These are phyloP conservation scores for Nakazawaea sp. DNA, from an alignment of 805 yeast species.

Conservation along the genomic window DNA sequence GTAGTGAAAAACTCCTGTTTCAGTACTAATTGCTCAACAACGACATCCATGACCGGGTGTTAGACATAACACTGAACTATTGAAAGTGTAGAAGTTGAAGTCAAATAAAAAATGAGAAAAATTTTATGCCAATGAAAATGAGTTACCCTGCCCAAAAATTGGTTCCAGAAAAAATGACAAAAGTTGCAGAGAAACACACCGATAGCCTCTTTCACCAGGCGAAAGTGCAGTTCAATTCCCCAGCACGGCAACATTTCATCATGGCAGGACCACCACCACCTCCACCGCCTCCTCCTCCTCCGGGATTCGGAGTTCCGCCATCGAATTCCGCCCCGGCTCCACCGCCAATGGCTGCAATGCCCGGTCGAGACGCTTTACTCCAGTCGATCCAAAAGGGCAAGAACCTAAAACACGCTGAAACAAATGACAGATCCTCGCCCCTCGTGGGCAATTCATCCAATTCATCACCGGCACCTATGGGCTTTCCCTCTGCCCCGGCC, in stretches of 20 bases:
- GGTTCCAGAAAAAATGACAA: too few relatives aligned
- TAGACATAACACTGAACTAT: too few relatives aligned
- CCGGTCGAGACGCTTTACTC: conserved; percentile 50
- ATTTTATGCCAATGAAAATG: too few relatives aligned
- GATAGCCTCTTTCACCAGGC: too few relatives aligned
- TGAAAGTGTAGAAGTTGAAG: too few relatives aligned
- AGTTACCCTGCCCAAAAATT: too few relatives aligned
- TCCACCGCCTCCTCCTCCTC: conserved; percentile 56
- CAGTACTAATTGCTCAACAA: too few relatives aligned
- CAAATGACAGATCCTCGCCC: conserved; percentile 67
- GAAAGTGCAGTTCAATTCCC: too few relatives aligned
- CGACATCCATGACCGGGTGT: too few relatives aligned
- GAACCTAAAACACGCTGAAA: conserved; percentile 50
- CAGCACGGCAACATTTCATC: too few relatives aligned
- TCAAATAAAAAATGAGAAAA: too few relatives aligned
- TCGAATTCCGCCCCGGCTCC: conserved; percentile 26
- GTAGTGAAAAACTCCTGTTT: conserved; percentile 1
- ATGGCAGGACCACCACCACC: conserved; percentile 48
- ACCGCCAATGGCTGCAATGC: conserved; percentile 19
- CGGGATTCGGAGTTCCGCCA: conserved; percentile 27
- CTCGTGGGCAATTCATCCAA: conserved; percentile 29
- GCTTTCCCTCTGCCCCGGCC: conserved; percentile 20
- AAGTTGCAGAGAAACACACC: too few relatives aligned
- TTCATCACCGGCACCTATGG: conserved; percentile 13
- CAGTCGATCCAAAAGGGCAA: conserved; percentile 79